phyloP scores from a whole-genome alignment of 1,139 yeast genomes.

The Suhomyces taliae region DNA sequence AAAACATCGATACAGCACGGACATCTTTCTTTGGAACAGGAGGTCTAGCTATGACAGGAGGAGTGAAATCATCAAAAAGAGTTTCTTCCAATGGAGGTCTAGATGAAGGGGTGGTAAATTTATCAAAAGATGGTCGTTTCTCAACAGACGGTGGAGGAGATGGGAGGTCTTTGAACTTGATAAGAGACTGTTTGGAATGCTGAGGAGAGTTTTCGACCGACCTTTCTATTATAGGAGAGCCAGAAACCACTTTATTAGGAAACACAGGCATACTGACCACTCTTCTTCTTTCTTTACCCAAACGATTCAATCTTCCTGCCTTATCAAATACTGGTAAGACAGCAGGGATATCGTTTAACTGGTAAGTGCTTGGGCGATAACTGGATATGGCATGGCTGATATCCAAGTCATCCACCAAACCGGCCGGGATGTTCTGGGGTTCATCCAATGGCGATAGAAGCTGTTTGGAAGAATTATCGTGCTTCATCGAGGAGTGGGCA shows the following conservation, averaged over 20 bases:
- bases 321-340: conserved; percentile 29
- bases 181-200: not conserved
- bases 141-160: not conserved
- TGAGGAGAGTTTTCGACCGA: conserved; percentile 1
- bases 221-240: not conserved
- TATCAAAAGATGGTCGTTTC: not conserved
- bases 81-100: too few relatives aligned
- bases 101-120: not conserved
- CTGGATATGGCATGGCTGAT: conserved; percentile 31
- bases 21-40: too few relatives aligned
- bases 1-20: too few relatives aligned
- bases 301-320: conserved; percentile 25
- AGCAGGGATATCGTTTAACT: conserved; percentile 33
- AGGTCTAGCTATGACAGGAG: too few relatives aligned
- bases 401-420: conserved; percentile 21
- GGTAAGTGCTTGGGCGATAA: conserved; percentile 28
- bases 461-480: conserved; percentile 21
- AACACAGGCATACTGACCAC: conserved; percentile 26
- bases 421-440: conserved; percentile 26
- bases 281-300: conserved; percentile 20
- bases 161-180: not conserved
- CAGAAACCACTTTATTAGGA: not conserved
- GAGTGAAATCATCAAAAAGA: too few relatives aligned
- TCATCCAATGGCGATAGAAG: conserved; percentile 25
- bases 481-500: conserved; percentile 9